A percentile compares a stretch with the other conserved stretches of the same genome.
These are phyloP conservation scores for Suillus spraguei DNA, from an alignment of 768 basidiomycete genomes.

Conservation along the genomic window DNA sequence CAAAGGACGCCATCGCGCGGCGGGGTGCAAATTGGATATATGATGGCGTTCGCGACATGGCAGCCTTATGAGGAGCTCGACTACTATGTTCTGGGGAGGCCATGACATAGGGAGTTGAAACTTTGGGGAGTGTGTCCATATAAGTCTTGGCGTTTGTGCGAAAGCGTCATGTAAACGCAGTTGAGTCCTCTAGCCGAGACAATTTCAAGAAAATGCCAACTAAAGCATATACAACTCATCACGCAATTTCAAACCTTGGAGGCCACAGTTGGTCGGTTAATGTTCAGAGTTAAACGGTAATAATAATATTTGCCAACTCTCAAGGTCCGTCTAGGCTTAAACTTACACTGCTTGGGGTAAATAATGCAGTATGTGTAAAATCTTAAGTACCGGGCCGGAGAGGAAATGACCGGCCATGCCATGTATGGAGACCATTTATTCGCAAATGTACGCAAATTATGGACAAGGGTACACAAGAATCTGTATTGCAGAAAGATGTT, in stretches of 20 bases:
- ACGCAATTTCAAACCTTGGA: background rate
- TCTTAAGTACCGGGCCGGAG: background rate
- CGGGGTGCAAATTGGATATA: slow-evolving; percentile 55
- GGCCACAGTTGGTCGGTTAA: background rate
- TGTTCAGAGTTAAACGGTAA: background rate
- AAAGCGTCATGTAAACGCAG: background rate
- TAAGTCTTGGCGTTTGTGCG: background rate
- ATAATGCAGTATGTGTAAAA: too few species aligned
- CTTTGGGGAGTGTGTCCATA: background rate
- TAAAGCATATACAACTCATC: background rate
- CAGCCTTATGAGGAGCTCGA: background rate
- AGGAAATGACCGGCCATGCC: background rate
- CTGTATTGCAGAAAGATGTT: background rate
- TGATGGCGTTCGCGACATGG: slow-evolving; percentile 28
- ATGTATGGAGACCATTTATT: background rate
- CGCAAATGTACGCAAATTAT: background rate
- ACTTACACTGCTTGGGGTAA: background rate
- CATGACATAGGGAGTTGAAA: slow-evolving; percentile 1
- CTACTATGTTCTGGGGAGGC: slow-evolving; percentile 1
- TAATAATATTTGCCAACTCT: background rate
- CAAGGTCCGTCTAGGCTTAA: background rate
- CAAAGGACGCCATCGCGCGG: slow-evolving; percentile 72
- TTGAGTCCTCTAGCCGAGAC: background rate
- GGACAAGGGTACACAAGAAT: background rate
- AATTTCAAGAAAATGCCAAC: background rate